A percentile compares a stretch with the other conserved stretches of the same genome.
Evolutionary conservation across 192 early-diverging fungal genomes (phyloP).

Genomic region (Coemansia sp.): DNA sequence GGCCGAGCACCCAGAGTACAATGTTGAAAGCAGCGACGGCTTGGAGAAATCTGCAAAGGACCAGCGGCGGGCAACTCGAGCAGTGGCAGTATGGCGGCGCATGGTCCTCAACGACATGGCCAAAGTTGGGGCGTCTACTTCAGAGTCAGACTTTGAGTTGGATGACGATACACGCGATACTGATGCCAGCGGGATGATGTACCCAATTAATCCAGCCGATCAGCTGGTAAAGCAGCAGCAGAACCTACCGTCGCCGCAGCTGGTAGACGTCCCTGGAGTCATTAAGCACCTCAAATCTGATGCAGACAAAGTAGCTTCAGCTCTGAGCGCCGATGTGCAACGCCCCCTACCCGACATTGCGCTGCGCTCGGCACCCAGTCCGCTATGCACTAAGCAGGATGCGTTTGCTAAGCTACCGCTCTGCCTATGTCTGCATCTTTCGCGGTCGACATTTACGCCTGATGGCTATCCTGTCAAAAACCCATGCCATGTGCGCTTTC

Average conservation of each 20-base stretch:
- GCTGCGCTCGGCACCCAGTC: slow-evolving; percentile 45
- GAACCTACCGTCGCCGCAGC: slow-evolving; percentile 32
- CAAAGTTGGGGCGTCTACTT: slow-evolving; percentile 2
- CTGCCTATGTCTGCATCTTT: slow-evolving; percentile 80
- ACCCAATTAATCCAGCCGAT: slow-evolving; percentile 42
- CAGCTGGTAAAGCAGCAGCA: slow-evolving; percentile 27
- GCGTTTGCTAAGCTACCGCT: slow-evolving; percentile 76
- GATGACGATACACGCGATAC: background rate
- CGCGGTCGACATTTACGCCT: slow-evolving; percentile 73
- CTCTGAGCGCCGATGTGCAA: slow-evolving; percentile 54
- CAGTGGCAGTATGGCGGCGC: slow-evolving; percentile 33
- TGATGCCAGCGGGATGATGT: slow-evolving; percentile 1
- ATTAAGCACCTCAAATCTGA: slow-evolving; percentile 27
- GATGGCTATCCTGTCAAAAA: slow-evolving; percentile 79
- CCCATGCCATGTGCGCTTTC: slow-evolving; percentile 76
- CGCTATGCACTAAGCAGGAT: slow-evolving; percentile 70
- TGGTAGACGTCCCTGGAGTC: slow-evolving; percentile 39
- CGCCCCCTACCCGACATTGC: slow-evolving; percentile 43
- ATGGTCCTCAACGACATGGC: slow-evolving; percentile 26
- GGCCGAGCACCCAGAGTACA: slow-evolving; percentile 30
- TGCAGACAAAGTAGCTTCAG: slow-evolving; percentile 39
- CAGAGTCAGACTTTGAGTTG: slow-evolving; percentile 28
- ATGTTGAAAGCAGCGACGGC: background rate
- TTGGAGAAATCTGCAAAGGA: background rate
- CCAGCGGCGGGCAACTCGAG: slow-evolving; percentile 23